Base-by-base conservation (phyloP, 1,284 basidiomycete genomes). In the Sporisorium sorghi region DNA sequence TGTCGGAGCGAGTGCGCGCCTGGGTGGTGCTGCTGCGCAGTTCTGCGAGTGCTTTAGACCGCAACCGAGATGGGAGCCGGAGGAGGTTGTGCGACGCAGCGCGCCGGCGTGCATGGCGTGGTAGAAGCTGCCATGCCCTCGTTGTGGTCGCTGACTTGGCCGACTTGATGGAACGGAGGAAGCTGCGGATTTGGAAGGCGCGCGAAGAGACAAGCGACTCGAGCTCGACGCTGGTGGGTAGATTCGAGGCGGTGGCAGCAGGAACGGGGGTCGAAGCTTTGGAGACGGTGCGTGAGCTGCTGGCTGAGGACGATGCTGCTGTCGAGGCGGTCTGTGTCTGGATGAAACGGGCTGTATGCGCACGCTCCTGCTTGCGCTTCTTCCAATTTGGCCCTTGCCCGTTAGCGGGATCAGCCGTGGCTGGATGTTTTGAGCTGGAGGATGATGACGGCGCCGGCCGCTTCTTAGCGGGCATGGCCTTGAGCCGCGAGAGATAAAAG, bases 51-150 rank as follows among this genome's bases (percentile, higher is more conserved):
- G 76, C 83, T 52, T 83, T 83, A 14, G 50, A 58, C 4, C 83
- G 77, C 7, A 84, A 65, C 12, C 81, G 67, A 0, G 71, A 58
- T 8, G 83, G 83, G 0, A 84, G 63, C 11, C 82, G 75, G 9
- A 84, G 74, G 12, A 83, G 62, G 49, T 84, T 84, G 67, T 84
- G 83, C 2, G 79, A 82, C 1, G 83, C 83, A 2, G 82, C 82
- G 12, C 83, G 59, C 0, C 83, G 53, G 30, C 83, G 76, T 11
- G 74, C 65, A 40, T 80, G 73, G 9, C 83, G 65, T 15, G 83
- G 83, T 10, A 84, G 75, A 19, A 82, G 80, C 55, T 84, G 83
- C 83, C 83, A 84, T 54, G 83, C 82, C 33, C 83, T 61, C 5
- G 78, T 78, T 15, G 78, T 77, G 24, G 73, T 71, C 11, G 77